Evolutionary conservation across 2,329 filamentous ascomycete species (phyloP).

Genomic region (Calonectria hawksworthii): DNA sequence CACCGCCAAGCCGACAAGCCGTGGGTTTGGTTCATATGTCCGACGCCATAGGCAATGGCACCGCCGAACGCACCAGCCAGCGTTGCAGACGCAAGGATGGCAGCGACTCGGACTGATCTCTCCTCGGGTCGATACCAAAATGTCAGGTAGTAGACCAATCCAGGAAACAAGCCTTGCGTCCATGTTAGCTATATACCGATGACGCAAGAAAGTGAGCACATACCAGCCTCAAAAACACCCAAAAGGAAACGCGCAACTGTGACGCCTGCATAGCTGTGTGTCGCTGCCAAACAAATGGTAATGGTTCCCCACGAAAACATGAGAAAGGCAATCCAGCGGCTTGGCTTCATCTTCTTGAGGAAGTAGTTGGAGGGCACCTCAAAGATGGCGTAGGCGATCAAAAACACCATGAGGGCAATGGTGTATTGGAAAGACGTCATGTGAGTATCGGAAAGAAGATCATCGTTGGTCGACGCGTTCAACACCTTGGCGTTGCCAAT

Average conservation of each 20-base stretch:
- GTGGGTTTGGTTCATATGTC: slow-evolving; percentile 73
- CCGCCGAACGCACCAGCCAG: slow-evolving; percentile 80
- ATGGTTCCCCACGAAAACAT: slow-evolving; percentile 53
- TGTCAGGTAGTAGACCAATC: slow-evolving; percentile 61
- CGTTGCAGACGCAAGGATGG: slow-evolving; percentile 76
- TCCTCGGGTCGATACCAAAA: slow-evolving; percentile 81
- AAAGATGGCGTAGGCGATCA: slow-evolving; percentile 69
- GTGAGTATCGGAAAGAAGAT: slow-evolving; percentile 60
- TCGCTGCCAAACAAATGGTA: slow-evolving; percentile 58
- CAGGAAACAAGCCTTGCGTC: slow-evolving; percentile 48
- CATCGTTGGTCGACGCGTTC: slow-evolving; percentile 50
- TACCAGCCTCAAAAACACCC: slow-evolving; percentile 49
- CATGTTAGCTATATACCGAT: slow-evolving; percentile 50
- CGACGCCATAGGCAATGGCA: slow-evolving; percentile 77
- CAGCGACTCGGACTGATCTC: slow-evolving; percentile 74
- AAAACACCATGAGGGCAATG: slow-evolving; percentile 56
- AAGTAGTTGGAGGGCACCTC: slow-evolving; percentile 61
- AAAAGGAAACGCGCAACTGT: slow-evolving; percentile 49
- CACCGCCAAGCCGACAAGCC: slow-evolving; percentile 77
- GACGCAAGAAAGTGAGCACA: not conserved
- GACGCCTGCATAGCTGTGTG: slow-evolving; percentile 49
- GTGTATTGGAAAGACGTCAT: slow-evolving; percentile 68
- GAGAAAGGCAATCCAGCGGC: slow-evolving; percentile 57
- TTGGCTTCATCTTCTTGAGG: slow-evolving; percentile 62
- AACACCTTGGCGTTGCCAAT: slow-evolving; percentile 60